Conservation (phyloP, 345 rosid species). For the Psidium guajava region DNA sequence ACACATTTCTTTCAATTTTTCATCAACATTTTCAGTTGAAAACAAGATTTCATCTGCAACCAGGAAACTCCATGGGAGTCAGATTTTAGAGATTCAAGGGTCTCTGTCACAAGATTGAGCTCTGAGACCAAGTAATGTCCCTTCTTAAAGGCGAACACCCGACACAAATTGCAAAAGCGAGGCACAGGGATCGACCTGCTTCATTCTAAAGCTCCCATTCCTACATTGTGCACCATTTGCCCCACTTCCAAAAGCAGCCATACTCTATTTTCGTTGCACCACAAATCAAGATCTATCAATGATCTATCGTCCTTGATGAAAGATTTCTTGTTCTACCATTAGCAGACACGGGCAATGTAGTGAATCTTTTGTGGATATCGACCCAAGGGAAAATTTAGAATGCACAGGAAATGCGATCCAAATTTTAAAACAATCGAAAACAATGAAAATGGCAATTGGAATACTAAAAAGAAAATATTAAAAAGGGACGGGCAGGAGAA, state of each 20-base stretch:
- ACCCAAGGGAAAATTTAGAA: neutral
- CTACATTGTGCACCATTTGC: neutral
- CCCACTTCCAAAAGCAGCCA: neutral
- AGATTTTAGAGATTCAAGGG: neutral
- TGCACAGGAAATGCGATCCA: neutral
- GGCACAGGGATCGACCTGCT: neutral
- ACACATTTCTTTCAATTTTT: neutral
- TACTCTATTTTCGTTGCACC: neutral
- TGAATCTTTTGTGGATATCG: neutral
- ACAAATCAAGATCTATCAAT: neutral
- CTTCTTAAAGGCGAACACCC: neutral
- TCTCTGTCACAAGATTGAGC: neutral
- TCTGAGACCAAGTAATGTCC: neutral
- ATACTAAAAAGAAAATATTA: neutral
- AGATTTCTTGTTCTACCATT: neutral
- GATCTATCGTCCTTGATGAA: neutral
- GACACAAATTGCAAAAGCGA: neutral
- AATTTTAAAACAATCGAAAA: neutral
- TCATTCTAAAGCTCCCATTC: neutral
- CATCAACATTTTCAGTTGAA: neutral
- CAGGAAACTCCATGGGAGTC: neutral
- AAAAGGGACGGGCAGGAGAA: neutral
- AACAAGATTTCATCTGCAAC: neutral
- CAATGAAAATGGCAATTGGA: neutral
- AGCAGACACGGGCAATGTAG: neutral